Evolutionary conservation across 768 basidiomycete species (phyloP), one percentile per base, ranked within the genome.

Genomic region (Lentinula lateritia): DNA sequence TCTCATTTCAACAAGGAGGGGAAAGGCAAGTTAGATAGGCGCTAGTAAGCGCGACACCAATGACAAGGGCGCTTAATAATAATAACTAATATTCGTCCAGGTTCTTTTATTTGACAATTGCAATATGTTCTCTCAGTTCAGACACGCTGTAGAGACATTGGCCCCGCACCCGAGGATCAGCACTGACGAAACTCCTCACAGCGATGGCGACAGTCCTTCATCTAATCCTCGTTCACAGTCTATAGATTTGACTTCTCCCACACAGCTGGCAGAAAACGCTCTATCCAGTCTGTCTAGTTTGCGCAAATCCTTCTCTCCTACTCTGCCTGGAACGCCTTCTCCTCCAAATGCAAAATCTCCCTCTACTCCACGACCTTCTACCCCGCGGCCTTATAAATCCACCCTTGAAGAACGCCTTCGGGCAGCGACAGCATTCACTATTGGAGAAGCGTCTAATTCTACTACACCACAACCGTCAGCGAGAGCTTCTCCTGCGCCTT

Each of bases 391-490:
- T 54, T 73, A 78, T 50, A 88, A 89, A 68, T 77, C 81, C 7
- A 88, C 81, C 23, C 76, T 93, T 2, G 92, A 93, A 72, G 91
- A 93, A 61, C 79, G 92, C 50, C 75, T 93, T n/a, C 82, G 87
- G 50, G 86, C 89, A 45, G 55, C 50, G 1, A 82, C 76, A 34
- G 79, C 81, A 32, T 81, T 86, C 65, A 78, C 80, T 20, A 78
- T 80, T 56, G 83, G 80, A 18, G 89, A 91, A 18, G 74, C 78
- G 12, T 82, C 83, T 8, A 75, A 71, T 60, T 62, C 72, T 18
- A 75, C 73, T 23, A 77, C 84, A 0, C 76, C 83, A 5, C 68
- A 70, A 7, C 63, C 63, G 1, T 79, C 84, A 18, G 67, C 75
- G 6, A 75, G 73, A 43, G 70, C 73, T 16, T 80, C 85, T 3